Base-by-base conservation (phyloP, 225 moss, liverwort and hornwort species). In the Anthoceros angustus region DNA sequence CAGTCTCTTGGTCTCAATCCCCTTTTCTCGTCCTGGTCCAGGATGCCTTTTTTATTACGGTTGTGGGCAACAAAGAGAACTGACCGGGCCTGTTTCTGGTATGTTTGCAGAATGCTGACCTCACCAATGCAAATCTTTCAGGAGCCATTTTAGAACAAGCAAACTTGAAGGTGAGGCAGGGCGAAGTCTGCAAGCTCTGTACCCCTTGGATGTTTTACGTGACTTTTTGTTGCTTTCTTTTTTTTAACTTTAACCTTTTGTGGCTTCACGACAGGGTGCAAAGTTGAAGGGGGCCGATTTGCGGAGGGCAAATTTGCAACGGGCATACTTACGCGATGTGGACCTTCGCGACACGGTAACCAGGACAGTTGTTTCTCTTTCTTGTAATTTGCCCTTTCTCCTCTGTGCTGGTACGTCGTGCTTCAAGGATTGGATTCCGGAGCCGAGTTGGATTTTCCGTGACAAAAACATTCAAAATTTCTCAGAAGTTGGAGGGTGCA, bases 281-380 rank as follows among this genome's bases (percentile, higher is more conserved):
- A 79, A 86, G 60, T 80, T 98, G 42, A 82, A 76, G 76, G 91
- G 95, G 14, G 95, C 91, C 41, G 91, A 88, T 78, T 85, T 98
- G 60, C 82, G 88, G 39, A 88, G 85, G 23, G 91, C 95, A 42
- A 98, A 98, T 79, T 74, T 98, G 41, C 83, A 88, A 64, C 82
- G 91, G 42, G 91, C 95, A 16, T 91, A 98, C 72, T 80, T 91
- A 67, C 77, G 88, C 64, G 86, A 87, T 70, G 82, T 77, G 70
- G 85, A 98, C 74, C 81, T 98, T 69, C 82, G 82, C 61, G 83
- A 86, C 64, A 86, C 91, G 42, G 86, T 81, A 64, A 21, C 12
- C 24, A 38, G 20, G 23, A 9, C 12, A 16, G 8, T 43, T 64
- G 64, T 14, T 25, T 6, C 23, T 11, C 16, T n/a, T 61, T 63